Evolutionary conservation across 164 flowering plant genomes (phyloP), one percentile per base, ranked within the genome.

Genomic region (Stephania cephalantha): DNA sequence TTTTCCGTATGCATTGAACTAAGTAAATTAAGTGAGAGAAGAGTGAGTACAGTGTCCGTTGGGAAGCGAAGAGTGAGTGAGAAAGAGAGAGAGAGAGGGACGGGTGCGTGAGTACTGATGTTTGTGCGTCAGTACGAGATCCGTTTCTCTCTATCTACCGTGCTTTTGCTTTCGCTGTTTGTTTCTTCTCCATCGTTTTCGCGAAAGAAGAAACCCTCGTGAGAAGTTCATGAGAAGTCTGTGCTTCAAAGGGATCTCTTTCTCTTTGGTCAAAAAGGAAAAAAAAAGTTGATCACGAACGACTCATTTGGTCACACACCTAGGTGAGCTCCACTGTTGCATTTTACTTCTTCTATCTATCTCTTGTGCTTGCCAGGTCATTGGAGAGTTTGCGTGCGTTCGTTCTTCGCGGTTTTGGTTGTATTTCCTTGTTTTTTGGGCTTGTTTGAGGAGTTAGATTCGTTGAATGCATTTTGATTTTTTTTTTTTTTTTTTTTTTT

Each of bases 221-320:
- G 86, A 35, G 42, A 85, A 79, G 71, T 84, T 78, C 86, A 83
- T 85, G 91, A 81, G 88, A 81, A 78, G 80, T 76, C 79, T 77
- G 76, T 73, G 84, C 42, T 35, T 35, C 42, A 1, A 35, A 77
- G 86, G 81, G 66, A 61, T 61, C 66, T 84, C 85, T 2, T 4
- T 35, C 42, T 35, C 3, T 35, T 2, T 82, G 69, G 66, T 50
- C 45, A 70, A 74, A 74, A 70, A 71, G 46, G 17, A 46, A 15
- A 31, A 20, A 11, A 13, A 55, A 72, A 68, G 42, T 79, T 81
- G 79, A 72, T 64, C 67, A 35, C n/a, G 72, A 82, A 85, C 84
- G 84, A 84, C 79, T 78, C 82, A 20, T 77, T 77, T 72, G 84
- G 84, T 77, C 75, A 68, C 75, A 79, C 84, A 82, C 87, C 82